Base-by-base conservation (phyloP, 805 yeast species). In the Wickerhamiella qilinensis region DNA sequence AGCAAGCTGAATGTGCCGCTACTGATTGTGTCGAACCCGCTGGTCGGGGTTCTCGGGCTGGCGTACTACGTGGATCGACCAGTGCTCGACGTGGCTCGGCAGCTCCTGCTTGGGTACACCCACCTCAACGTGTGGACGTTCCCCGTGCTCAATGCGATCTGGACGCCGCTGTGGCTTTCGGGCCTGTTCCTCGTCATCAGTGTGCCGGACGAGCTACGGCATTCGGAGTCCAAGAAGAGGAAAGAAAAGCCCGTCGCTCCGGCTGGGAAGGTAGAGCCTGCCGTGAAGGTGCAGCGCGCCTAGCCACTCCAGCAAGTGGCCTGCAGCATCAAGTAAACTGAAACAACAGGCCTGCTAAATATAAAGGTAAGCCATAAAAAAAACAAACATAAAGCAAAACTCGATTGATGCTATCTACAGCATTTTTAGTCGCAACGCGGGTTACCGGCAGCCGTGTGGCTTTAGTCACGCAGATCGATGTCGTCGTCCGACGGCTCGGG, bases 41-140 rank as follows among this genome's bases (percentile, higher is more conserved):
- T 67, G 45, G 44, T 58, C 3, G 53, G 64, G 1, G 39, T 59
- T 38, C 51, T 47, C 55, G 58, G 46, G 29, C 53, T 57, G 38
- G 53, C 43, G 48, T 54, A 33, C 45, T 55, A 6, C 38, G 57
- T 35, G 54, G 57, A 35, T 59, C 64, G 12, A 9, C 27, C 43
- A 4, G 60, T 64, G 1, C 55, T 62, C 4, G 56, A 61, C 8
- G 49, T 76, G 4, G 62, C 77, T 38, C 52, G 57, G 17, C 73
- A 74, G 0, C 59, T 85, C 14, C 54, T 76, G 9, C 63, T 69
- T 20, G 73, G 83, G 3, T 82, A 86, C 78, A 52, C 62, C 20
- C 71, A 75, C 29, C 58, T 81, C 40, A 79, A 78, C 40, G 76
- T 80, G 42, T 84, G 94, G 88, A 80, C 94, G 0, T 84, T 94